A percentile compares a stretch with the other conserved stretches of the same genome.
These are phyloP conservation scores for Ustilago tritici DNA, from an alignment of 1,284 basidiomycete genomes.

Conservation along the genomic window DNA sequence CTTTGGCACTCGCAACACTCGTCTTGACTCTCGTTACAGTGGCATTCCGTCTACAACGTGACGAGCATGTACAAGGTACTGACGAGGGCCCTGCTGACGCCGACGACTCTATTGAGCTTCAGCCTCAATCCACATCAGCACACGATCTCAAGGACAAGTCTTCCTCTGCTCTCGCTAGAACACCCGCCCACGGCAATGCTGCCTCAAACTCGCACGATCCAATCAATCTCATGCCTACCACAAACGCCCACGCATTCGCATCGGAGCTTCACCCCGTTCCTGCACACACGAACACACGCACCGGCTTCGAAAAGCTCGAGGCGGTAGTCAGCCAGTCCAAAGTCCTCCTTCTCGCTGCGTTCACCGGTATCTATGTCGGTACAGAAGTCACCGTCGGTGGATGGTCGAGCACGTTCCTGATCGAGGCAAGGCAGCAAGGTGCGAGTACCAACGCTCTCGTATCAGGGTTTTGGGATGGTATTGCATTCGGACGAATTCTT, in stretches of 20 bases:
- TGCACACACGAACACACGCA: conserved; percentile 3
- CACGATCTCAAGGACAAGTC: conserved; percentile 8
- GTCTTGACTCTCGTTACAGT: conserved; percentile 30
- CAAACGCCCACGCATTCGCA: conserved; percentile 5
- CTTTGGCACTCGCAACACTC: conserved; percentile 34
- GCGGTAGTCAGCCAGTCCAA: conserved; percentile 25
- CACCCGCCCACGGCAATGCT: not conserved
- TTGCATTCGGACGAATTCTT: conserved; percentile 51
- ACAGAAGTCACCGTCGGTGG: conserved; percentile 59
- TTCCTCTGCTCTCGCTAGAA: not conserved
- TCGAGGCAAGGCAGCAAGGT: conserved; percentile 32
- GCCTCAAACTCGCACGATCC: conserved; percentile 5
- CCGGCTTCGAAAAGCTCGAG: conserved; percentile 33
- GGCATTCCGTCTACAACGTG: conserved; percentile 41
- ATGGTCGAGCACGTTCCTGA: conserved; percentile 47
- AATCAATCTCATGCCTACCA: conserved; percentile 22
- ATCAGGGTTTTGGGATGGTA: conserved; percentile 57
- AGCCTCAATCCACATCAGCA: not conserved
- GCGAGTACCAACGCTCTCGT: conserved; percentile 47
- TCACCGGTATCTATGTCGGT: conserved; percentile 54
- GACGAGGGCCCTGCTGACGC: not conserved
- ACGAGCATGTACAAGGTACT: conserved; percentile 33
- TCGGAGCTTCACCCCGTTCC: conserved; percentile 16
- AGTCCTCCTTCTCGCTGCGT: conserved; percentile 36
- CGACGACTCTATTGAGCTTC: conserved; percentile 19